Percentiles rank a stretch among this genome's conserved stretches.
These are phyloP conservation scores for Daedaleopsis nitida DNA, from an alignment of 768 basidiomycete species.

Conservation along the genomic window DNA sequence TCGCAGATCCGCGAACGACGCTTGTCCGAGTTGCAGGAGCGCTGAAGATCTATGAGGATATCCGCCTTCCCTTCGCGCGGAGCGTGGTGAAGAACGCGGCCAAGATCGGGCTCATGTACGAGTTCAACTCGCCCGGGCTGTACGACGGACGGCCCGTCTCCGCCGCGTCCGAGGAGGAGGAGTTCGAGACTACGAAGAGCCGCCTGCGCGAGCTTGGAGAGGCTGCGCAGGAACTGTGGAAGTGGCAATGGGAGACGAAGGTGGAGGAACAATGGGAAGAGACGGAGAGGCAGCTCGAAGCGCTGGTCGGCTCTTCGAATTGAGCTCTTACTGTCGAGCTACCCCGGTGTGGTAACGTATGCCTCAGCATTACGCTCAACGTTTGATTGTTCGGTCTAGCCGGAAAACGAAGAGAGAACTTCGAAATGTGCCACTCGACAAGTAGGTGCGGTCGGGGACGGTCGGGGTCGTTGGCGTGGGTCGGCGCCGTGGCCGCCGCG, in stretches of 20 bases:
- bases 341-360: no score
- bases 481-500: no score
- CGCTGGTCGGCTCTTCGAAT: no score
- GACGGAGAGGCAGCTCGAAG: slow-evolving; percentile 11
- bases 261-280: slow-evolving; percentile 18
- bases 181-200: not conserved
- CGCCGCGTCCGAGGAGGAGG: slow-evolving; percentile 1
- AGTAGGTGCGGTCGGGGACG: no score
- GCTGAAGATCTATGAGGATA: slow-evolving; percentile 24
- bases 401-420: no score
- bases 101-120: slow-evolving; percentile 24
- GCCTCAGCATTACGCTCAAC: no score
- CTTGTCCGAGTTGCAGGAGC: slow-evolving; percentile 9
- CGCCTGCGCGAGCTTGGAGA: slow-evolving; percentile 8
- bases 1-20: slow-evolving; percentile 21
- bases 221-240: slow-evolving; percentile 15
- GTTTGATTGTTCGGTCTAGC: no score
- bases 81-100: slow-evolving; percentile 14
- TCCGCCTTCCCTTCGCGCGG: slow-evolving; percentile 24
- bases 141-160: slow-evolving; percentile 10
- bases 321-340: no score
- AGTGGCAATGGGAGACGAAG: slow-evolving; percentile 19
- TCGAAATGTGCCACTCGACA: no score
- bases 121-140: slow-evolving; percentile 20
- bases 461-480: no score